Conservation (phyloP, 163 green algal species). For the Scenedesmus sp. region DNA sequence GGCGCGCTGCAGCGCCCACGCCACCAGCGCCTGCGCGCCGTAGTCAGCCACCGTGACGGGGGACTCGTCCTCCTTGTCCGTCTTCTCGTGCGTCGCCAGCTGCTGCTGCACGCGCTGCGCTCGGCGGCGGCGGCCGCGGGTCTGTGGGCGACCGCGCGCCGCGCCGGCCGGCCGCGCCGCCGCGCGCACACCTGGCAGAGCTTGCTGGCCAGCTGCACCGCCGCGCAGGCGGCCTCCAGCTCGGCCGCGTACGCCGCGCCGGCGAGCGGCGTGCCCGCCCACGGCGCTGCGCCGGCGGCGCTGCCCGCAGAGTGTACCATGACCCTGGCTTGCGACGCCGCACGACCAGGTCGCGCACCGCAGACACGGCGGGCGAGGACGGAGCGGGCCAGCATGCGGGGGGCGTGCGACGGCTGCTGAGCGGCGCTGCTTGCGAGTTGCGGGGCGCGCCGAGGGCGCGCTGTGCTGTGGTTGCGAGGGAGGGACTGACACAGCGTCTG, state of each 20-base stretch:
- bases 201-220: conserved; percentile 71
- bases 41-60: conserved; percentile 96
- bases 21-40: conserved; percentile 87
- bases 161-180: background rate
- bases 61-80: conserved; percentile 83
- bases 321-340: no score
- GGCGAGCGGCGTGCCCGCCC: conserved; percentile 1
- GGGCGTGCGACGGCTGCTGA: no score
- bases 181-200: conserved; percentile 69
- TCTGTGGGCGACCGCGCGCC: background rate
- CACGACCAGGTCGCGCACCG: no score
- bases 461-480: no score
- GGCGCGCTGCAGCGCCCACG: conserved; percentile 75
- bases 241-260: conserved; percentile 48
- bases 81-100: conserved; percentile 68
- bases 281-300: background rate
- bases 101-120: conserved; percentile 68
- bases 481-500: no score
- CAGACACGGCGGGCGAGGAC: no score
- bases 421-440: no score
- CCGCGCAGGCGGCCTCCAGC: conserved; percentile 62
- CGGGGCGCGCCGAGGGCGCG: no score
- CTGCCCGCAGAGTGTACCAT: no score
- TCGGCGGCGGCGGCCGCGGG: background rate
- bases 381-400: no score